A percentile compares a stretch with the other conserved stretches of the same genome.
phyloP scores from a whole-genome alignment of 768 basidiomycete genomes.

The Mycena belliarum region DNA sequence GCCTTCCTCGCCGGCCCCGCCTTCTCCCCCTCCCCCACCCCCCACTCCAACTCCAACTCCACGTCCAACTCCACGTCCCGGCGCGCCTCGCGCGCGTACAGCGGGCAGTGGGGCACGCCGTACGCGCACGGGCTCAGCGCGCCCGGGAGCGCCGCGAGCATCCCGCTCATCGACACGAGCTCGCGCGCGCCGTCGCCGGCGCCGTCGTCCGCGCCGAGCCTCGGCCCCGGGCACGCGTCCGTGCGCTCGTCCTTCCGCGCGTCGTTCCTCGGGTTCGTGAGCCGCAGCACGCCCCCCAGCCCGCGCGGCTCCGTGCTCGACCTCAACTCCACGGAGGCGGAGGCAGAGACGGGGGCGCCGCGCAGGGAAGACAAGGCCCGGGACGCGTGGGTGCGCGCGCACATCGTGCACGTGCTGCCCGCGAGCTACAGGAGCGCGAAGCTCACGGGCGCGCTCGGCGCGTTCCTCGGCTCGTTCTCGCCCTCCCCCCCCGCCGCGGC shows the following conservation, averaged over 20 bases:
- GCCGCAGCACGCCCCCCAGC: too few species aligned
- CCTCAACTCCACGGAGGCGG: too few species aligned
- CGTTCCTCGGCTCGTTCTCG: conserved; percentile 3
- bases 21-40: not conserved
- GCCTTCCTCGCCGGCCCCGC: conserved; percentile 3
- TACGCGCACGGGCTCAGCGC: too few species aligned
- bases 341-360: too few species aligned
- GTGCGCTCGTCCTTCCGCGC: too few species aligned
- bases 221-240: too few species aligned
- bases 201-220: not conserved
- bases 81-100: too few species aligned
- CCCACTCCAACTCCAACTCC: too few species aligned
- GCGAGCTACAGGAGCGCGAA: conserved; percentile 12
- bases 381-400: not conserved
- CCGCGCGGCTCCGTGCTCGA: too few species aligned
- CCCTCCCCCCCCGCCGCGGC: not conserved
- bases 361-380: not conserved
- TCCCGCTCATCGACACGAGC: not conserved
- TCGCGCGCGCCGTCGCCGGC: not conserved
- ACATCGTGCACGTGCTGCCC: conserved; percentile 20
- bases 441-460: conserved; percentile 13
- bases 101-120: too few species aligned
- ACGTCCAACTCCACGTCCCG: too few species aligned
- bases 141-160: not conserved
- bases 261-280: too few species aligned